Evolutionary conservation across 2,329 filamentous ascomycete genomes (phyloP).

Genomic region (Arthrobotrys musiformis): DNA sequence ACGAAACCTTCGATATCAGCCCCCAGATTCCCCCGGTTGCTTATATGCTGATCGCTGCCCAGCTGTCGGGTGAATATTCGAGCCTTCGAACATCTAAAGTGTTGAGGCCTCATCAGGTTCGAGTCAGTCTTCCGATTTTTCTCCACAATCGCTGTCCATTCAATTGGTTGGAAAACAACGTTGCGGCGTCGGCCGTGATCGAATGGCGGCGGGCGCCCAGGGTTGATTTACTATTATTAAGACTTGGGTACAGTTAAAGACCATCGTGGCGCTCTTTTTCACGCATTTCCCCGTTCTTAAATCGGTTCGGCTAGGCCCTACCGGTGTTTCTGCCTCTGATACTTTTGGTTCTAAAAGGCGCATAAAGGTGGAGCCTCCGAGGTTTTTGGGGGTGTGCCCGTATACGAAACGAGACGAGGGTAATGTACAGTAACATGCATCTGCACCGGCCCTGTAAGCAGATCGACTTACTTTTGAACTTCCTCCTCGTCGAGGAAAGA

Average conservation of each 20-base stretch:
- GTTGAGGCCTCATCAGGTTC: slow-evolving; percentile 42
- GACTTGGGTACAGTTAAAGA: slow-evolving; percentile 17
- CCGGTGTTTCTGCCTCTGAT: slow-evolving; percentile 47
- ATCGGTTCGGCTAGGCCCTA: slow-evolving; percentile 54
- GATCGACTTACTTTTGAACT: slow-evolving; percentile 49
- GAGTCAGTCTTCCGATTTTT: slow-evolving; percentile 28
- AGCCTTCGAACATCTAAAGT: slow-evolving; percentile 32
- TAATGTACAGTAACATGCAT: slow-evolving; percentile 47
- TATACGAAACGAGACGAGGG: slow-evolving; percentile 48
- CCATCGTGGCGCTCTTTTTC: slow-evolving; percentile 53
- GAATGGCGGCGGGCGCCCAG: slow-evolving; percentile 35
- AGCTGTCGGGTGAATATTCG: slow-evolving; percentile 43
- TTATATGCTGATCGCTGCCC: slow-evolving; percentile 44
- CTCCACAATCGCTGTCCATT: slow-evolving; percentile 19
- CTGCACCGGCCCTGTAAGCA: slow-evolving; percentile 51
- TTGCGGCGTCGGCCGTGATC: slow-evolving; percentile 42
- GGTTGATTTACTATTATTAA: slow-evolving; percentile 42
- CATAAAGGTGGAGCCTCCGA: slow-evolving; percentile 55
- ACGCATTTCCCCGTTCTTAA: slow-evolving; percentile 46
- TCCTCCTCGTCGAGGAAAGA: slow-evolving; percentile 53
- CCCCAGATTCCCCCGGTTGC: slow-evolving; percentile 32
- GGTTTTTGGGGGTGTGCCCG: slow-evolving; percentile 45
- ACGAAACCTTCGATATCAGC: slow-evolving; percentile 38
- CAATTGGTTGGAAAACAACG: slow-evolving; percentile 43
- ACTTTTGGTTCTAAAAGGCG: slow-evolving; percentile 47